A percentile compares a stretch with the other conserved stretches of the same genome.
Evolutionary conservation across 495 filamentous ascomycete genomes (phyloP).

Genomic region (Penicillium lagena): DNA sequence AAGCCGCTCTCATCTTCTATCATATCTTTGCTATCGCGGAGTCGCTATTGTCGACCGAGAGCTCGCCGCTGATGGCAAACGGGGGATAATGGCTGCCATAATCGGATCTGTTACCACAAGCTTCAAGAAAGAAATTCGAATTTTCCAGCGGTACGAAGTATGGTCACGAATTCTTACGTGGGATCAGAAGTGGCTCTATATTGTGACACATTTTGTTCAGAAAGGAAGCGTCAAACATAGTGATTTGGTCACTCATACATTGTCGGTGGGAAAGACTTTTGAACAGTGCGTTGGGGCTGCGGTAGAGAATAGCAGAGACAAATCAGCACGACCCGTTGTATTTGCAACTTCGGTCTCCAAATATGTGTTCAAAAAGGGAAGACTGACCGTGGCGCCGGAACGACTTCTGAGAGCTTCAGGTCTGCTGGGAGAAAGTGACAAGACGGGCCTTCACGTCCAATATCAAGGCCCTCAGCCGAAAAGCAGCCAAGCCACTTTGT

Average conservation of each 20-base stretch:
- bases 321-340: too few species aligned
- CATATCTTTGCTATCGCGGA: constrained; percentile 35
- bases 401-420: too few species aligned
- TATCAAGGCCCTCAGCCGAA: too few species aligned
- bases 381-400: too few species aligned
- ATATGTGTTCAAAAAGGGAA: constrained; percentile 73
- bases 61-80: too few species aligned
- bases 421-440: too few species aligned
- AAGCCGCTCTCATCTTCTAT: constrained; percentile 45
- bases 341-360: constrained; percentile 35
- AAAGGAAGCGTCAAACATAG: constrained; percentile 19
- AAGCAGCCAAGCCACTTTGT: too few species aligned
- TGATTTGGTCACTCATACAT: too few species aligned
- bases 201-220: constrained; percentile 57
- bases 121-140: constrained; percentile 65
- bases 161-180: constrained; percentile 63
- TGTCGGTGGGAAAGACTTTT: background rate
- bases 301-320: constrained; percentile 1
- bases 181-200: constrained; percentile 69
- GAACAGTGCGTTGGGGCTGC: background rate
- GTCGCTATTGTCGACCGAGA: constrained; percentile 34
- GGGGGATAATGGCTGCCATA: too few species aligned
- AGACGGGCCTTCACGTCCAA: too few species aligned
- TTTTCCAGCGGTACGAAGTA: constrained; percentile 65
- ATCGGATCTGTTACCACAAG: constrained; percentile 61